Evolutionary conservation across 257 asterid genomes (phyloP), one percentile per base, ranked within the genome.

Genomic region (Solanum sejunctum): DNA sequence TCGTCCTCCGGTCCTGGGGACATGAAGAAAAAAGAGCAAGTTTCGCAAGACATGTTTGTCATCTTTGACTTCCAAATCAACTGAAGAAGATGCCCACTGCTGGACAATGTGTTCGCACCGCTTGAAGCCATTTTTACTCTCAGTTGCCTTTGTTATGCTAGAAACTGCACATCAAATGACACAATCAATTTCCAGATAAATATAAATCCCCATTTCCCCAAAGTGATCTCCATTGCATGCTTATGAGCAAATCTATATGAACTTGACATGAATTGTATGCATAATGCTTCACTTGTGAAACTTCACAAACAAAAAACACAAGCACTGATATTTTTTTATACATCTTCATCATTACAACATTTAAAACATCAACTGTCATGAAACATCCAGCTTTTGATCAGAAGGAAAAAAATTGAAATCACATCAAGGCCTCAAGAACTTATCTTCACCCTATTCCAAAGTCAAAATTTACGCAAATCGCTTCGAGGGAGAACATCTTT

Each of bases 1-100:
- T 9, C 99, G 85, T 45, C 99, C 99, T 56, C 99, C 99, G 41
- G 99, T 97, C 89, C 99, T 95, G 75, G 99, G 99, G 49, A 97
- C 84, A 75, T 97, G 99, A 85, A 97, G 98, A 90, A 97, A 97
- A 91, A 95, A 95, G 84, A 97, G 97, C 93, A 95, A 86, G 90
- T 97, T 95, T 56, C 87, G 93, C 91, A 97, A 84, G 39, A 89
- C 58, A 87, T 93, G 98, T 81, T 90, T 93, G 88, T 94, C 93
- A 43, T 91, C 92, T 84, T 86, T 88, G 86, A 92, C 89, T 86
- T 92, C 92, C 67, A 89, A 84, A 84, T 90, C 89, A 82, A 89
- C 87, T 45, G 98, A 91, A 78, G 95, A 88, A 82, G 94, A 92
- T 84, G 97, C 97, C 99, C 99, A 97, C 84, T 92, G 91, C 88